Evolutionary conservation across 1,284 basidiomycete genomes (phyloP), one percentile per base, ranked within the genome.

Genomic region (Agaricales sp.): DNA sequence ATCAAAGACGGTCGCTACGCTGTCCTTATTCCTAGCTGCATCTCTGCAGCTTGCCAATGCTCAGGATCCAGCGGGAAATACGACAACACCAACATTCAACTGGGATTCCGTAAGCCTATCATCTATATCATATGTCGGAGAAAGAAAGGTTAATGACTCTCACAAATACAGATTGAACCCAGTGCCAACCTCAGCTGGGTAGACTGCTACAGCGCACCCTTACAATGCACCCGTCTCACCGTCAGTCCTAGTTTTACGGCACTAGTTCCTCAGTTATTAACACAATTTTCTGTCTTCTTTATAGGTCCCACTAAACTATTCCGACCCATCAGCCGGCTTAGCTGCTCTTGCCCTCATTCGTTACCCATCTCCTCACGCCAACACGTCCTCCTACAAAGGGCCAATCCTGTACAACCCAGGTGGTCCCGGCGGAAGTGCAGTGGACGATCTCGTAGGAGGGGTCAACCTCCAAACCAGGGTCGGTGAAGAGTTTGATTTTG

Each of bases 351-450:
- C 71, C 0, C 50, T 72, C 12, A 61, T 66, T n/a, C 64, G 64
- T 3, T 54, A 59, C 25, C 59, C 58, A 3, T 58, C 62, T 4
- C 49, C 53, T 2, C 43, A 57, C 4, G 41, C 61, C 0, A 56
- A 51, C 14, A 8, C 46, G 22, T 43, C 59, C 43, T 26, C 55
- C 25, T 73, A 73, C 53, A 61, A 63, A 20, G 74, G 74, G 0
- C 69, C 73, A 0, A 60, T 77, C 18, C 59, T 75, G 2, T 59
- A 75, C 56, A 78, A 78, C 51, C 75, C 75, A 0, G 75, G 75
- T 1, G 75, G 75, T 1, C 74, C 75, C 3, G 75, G 74, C 2
- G 73, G 67, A 2, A 68, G 69, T 49, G 74, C 74, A 12, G 67
- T 74, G 2, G 55, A 62, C 3, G 30, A 66, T 0, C 52, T 71